phyloP scores from a whole-genome alignment of 164 flowering plant species.

The Sextonia rubra region DNA sequence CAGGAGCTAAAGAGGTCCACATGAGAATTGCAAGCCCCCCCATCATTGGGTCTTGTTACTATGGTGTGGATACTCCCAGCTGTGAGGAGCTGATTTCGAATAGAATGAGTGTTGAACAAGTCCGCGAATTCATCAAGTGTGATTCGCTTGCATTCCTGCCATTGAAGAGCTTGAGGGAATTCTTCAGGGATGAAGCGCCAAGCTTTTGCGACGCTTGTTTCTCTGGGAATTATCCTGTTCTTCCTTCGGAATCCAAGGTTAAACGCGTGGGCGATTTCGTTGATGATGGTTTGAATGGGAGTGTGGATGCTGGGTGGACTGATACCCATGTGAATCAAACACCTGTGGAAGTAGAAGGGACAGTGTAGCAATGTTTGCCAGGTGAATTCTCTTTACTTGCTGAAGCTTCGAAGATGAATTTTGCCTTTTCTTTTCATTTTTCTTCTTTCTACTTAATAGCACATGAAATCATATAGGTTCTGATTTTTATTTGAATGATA shows the following conservation, averaged over 20 bases:
- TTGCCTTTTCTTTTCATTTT: no score
- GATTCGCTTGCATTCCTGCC: constrained; percentile 81
- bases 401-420: background rate
- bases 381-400: background rate
- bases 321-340: constrained; percentile 18
- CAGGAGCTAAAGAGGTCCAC: constrained; percentile 92
- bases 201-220: constrained; percentile 89
- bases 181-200: constrained; percentile 43
- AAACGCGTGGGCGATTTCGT: constrained; percentile 58
- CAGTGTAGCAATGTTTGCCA: background rate
- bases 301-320: constrained; percentile 29
- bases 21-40: constrained; percentile 97
- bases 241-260: constrained; percentile 56
- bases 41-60: constrained; percentile 79
- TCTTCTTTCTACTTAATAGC: no score
- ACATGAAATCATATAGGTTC: no score
- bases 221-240: constrained; percentile 75
- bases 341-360: background rate
- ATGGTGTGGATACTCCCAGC: constrained; percentile 87
- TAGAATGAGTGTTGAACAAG: constrained; percentile 67
- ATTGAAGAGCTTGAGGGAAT: constrained; percentile 51
- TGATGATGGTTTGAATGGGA: constrained; percentile 56
- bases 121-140: constrained; percentile 61
- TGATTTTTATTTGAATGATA: no score
- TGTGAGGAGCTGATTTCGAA: constrained; percentile 76